A percentile compares a stretch with the other conserved stretches of the same genome.
These are phyloP conservation scores for Afroboletus lepidellus DNA, from an alignment of 1,284 basidiomycete species.

Conservation along the genomic window DNA sequence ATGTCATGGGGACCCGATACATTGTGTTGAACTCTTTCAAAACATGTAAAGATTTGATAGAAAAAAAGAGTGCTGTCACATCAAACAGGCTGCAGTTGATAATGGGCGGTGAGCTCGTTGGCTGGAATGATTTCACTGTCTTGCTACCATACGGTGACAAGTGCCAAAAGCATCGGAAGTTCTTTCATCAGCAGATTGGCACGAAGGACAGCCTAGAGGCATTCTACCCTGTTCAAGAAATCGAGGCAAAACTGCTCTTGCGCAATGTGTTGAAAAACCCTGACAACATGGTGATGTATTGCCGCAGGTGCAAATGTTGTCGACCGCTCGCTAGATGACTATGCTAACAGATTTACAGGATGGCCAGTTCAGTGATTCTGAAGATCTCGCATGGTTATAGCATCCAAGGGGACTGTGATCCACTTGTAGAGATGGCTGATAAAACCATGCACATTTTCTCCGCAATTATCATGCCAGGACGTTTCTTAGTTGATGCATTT, in stretches of 20 bases:
- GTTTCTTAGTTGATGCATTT: conserved; percentile 28
- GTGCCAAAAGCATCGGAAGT: too few species aligned
- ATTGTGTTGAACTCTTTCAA: background rate
- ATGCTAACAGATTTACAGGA: background rate
- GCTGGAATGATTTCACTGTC: too few species aligned
- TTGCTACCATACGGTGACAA: too few species aligned
- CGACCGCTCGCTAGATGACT: too few species aligned
- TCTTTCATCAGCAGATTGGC: too few species aligned
- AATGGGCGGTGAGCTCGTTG: conserved; percentile 1
- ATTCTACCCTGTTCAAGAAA: background rate
- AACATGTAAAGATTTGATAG: background rate
- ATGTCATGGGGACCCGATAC: background rate
- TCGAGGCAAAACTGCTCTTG: background rate
- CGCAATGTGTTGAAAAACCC: conserved; percentile 6
- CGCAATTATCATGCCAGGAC: conserved; percentile 12
- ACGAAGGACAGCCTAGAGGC: background rate
- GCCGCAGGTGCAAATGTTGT: background rate
- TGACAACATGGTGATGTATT: background rate
- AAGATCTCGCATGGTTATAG: background rate
- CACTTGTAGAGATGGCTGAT: background rate
- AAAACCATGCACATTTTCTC: background rate
- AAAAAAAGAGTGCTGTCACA: background rate
- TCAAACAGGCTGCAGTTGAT: background rate
- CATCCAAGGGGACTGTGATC: background rate
- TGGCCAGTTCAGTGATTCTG: background rate